Base-by-base conservation (phyloP, 768 basidiomycete genomes). In the Mycena chlorophos region DNA sequence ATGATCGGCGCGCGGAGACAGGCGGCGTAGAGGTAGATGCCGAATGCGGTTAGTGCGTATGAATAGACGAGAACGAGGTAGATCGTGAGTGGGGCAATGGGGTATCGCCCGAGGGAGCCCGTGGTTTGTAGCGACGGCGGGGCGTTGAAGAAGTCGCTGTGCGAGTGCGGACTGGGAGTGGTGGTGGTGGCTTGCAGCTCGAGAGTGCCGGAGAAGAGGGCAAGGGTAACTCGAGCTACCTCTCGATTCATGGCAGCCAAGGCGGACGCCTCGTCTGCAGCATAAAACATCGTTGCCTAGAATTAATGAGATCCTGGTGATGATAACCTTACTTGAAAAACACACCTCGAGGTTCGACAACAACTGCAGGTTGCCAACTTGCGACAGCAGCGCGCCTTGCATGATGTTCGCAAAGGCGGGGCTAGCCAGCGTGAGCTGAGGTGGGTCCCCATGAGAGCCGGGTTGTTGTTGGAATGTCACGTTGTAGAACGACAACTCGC, bases 61-160 rank as follows among this genome's bases (percentile, higher is more conserved):
- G 60, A 34, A 42, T 58, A 62, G 31, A 62, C 49, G 47, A 62
- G 49, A 37, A 49, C 19, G 28, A 58, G 46, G 54, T 62, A 62
- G 14, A 56, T 26, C 20, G 52, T 45, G 14, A 55, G 40, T 29
- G 60, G 60, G 17, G 50, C 54, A 50, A 62, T 30, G 13, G 60
- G 54, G 49, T 62, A 62, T 49, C 56, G 53, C 19, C 60, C 60
- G 30, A 46, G 22, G 17, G 52, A 30, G n/a, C n/a, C n/a, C n/a
- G n/a, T n/a, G n/a, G n/a, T n/a, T n/a, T n/a, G n/a, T n/a, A n/a
- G n/a, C n/a, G n/a, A n/a, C n/a, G n/a, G n/a, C n/a, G n/a, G n/a
- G n/a, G n/a, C n/a, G n/a, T n/a, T n/a, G n/a, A n/a, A n/a, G 17
- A 34, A 8, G 31, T 34, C 17, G 17, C 31, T 34, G 31, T 34